Conservation (phyloP, 2,329 filamentous ascomycete genomes). For the Alternaria conjuncta region DNA sequence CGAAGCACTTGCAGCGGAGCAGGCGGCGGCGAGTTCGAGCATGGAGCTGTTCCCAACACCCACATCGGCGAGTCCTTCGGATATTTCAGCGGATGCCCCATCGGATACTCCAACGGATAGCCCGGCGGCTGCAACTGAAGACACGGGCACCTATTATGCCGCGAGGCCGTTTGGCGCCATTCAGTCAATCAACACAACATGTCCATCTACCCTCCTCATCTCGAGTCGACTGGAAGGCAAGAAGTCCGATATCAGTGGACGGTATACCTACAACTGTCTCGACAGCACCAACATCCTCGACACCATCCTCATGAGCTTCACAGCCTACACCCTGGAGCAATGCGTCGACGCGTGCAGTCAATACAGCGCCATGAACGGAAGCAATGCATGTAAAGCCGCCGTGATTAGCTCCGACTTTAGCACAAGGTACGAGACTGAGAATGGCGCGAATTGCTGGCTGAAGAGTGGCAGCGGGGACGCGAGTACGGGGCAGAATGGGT, state of each 20-base stretch:
- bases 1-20: not conserved
- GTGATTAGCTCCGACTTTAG: slow-evolving; percentile 5
- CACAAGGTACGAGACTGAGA: not conserved
- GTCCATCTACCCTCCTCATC: not conserved
- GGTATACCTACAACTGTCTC: slow-evolving; percentile 7
- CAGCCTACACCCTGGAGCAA: slow-evolving; percentile 8
- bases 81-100: not conserved
- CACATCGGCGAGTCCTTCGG: not conserved
- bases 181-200: slow-evolving; percentile 5
- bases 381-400: not conserved
- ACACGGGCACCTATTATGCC: not conserved
- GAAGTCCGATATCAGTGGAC: not conserved
- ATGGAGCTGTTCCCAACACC: not conserved
- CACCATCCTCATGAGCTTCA: slow-evolving; percentile 1
- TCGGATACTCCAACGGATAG: not conserved
- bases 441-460: slow-evolving; percentile 9
- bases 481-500: not conserved
- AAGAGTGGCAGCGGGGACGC: not conserved
- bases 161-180: slow-evolving; percentile 3
- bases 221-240: slow-evolving; percentile 6
- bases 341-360: slow-evolving; percentile 12
- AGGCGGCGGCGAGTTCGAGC: not conserved
- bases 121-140: not conserved
- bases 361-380: slow-evolving; percentile 2
- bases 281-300: slow-evolving; percentile 7